These are phyloP conservation scores for Penicillium sclerotiorum DNA, from an alignment of 2,329 filamentous ascomycete genomes.

Conservation along the genomic window DNA sequence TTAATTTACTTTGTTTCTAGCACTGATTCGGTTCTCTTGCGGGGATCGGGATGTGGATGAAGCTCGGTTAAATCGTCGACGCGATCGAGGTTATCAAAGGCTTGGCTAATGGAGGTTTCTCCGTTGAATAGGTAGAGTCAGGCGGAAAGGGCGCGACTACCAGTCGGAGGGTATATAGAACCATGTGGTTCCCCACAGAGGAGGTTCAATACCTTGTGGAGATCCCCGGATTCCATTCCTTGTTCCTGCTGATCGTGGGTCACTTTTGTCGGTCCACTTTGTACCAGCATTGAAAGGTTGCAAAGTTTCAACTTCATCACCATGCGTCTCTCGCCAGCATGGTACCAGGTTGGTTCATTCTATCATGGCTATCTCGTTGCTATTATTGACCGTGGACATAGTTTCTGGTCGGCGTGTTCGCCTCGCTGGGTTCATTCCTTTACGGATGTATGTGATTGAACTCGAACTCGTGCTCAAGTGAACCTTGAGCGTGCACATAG, in stretches of 20 bases:
- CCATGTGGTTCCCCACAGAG: conserved; percentile 8
- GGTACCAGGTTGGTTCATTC: conserved; percentile 53
- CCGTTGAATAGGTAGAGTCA: background rate
- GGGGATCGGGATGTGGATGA: background rate
- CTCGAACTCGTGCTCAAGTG: no score
- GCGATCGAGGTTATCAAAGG: background rate
- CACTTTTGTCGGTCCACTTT: background rate
- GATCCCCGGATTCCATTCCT: conserved; percentile 29
- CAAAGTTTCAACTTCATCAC: conserved; percentile 16
- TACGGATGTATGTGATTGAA: conserved; percentile 57
- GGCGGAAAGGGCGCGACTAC: no score
- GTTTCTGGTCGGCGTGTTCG: conserved; percentile 62
- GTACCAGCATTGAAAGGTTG: background rate
- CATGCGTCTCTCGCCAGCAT: conserved; percentile 60
- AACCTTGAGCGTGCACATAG: background rate
- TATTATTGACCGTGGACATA: conserved; percentile 23
- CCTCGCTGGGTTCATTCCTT: conserved; percentile 60
- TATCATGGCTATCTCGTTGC: background rate
- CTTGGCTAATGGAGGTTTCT: conserved; percentile 11
- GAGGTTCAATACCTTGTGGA: conserved; percentile 17
- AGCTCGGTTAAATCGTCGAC: conserved; percentile 3
- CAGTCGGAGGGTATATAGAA: conserved; percentile 23
- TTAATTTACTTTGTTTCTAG: background rate
- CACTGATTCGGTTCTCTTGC: background rate
- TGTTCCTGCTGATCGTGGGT: conserved; percentile 11